Percentiles rank a stretch among this genome's conserved stretches.
These are phyloP conservation scores for Xylaria sp. DNA, from an alignment of 2,329 filamentous ascomycete species.

Conservation along the genomic window DNA sequence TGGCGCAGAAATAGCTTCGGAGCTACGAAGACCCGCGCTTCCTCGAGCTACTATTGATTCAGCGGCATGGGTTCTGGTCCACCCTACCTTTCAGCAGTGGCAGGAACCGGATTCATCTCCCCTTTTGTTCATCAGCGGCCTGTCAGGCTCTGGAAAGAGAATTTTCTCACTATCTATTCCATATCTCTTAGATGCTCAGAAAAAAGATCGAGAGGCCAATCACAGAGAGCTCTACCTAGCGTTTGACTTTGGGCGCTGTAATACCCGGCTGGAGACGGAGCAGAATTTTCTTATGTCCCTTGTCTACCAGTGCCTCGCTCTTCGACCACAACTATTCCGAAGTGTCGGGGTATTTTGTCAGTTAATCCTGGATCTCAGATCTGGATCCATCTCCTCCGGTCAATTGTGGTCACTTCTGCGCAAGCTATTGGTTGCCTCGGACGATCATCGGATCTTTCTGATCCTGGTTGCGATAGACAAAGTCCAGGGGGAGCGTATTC, in stretches of 20 bases:
- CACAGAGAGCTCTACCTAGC: background rate
- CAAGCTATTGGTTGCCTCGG: background rate
- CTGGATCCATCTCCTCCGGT: background rate
- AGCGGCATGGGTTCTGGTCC: background rate
- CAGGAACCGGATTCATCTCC: background rate
- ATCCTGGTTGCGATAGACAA: background rate
- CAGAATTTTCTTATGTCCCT: conserved; percentile 2
- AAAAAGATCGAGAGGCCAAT: background rate
- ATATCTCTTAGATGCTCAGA: background rate
- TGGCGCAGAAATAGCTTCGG: background rate
- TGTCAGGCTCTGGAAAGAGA: background rate
- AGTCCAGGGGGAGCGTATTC: background rate
- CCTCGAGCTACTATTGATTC: background rate
- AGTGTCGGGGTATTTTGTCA: background rate
- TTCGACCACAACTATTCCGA: conserved; percentile 3
- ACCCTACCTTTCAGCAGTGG: conserved; percentile 9
- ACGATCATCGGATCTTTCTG: conserved; percentile 1
- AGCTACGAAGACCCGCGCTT: background rate
- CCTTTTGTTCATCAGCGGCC: background rate
- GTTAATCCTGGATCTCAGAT: background rate
- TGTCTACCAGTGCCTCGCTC: conserved; percentile 2
- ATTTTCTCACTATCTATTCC: background rate
- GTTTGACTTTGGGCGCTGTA: background rate
- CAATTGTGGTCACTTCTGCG: background rate
- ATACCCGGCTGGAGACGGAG: background rate